Conservation (phyloP, 2,329 filamentous ascomycete species). For the Blastomyces parvus region DNA sequence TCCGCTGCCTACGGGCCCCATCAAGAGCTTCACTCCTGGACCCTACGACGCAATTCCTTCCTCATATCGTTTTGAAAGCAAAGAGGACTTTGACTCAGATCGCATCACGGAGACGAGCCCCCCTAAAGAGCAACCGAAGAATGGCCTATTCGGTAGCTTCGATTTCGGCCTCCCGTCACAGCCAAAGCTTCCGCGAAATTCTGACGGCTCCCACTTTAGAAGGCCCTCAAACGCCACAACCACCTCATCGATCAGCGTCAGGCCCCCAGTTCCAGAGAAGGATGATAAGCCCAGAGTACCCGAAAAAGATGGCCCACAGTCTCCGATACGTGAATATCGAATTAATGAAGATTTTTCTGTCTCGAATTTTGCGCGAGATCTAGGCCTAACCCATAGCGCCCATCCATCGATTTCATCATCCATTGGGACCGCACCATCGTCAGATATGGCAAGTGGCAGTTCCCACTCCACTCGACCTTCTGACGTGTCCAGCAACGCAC, state of each 20-base stretch:
- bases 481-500: slow-evolving; percentile 24
- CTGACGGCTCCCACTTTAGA: background rate
- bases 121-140: background rate
- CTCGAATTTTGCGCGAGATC: slow-evolving; percentile 32
- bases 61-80: slow-evolving; percentile 11
- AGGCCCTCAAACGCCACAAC: background rate
- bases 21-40: slow-evolving; percentile 12
- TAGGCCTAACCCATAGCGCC: slow-evolving; percentile 46
- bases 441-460: slow-evolving; percentile 51
- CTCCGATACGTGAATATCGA: slow-evolving; percentile 8
- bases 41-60: slow-evolving; percentile 10
- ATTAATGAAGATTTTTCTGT: slow-evolving; percentile 26
- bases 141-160: slow-evolving; percentile 1
- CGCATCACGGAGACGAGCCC: slow-evolving; percentile 22
- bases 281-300: background rate
- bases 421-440: slow-evolving; percentile 52
- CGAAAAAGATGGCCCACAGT: background rate
- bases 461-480: slow-evolving; percentile 52
- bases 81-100: slow-evolving; percentile 26
- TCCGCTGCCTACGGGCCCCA: slow-evolving; percentile 14
- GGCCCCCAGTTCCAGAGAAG: background rate
- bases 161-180: slow-evolving; percentile 6
- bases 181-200: slow-evolving; percentile 3
- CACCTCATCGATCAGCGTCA: background rate
- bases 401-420: slow-evolving; percentile 59